Evolutionary conservation across 495 filamentous ascomycete genomes (phyloP), one percentile per base, ranked within the genome.

Genomic region (Aspergillus ellipticus): DNA sequence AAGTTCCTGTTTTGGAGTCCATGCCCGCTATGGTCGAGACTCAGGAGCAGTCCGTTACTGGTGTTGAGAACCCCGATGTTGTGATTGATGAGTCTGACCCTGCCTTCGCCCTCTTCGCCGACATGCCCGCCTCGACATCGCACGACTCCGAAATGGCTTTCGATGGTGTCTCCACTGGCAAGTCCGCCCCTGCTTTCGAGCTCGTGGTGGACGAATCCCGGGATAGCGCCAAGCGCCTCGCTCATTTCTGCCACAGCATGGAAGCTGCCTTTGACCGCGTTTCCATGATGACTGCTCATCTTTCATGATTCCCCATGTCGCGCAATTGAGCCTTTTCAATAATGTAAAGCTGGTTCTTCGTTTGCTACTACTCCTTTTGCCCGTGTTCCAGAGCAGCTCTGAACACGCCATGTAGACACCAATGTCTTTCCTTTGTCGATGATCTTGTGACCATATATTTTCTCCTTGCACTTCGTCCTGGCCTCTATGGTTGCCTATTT

Each of bases 31-130:
- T 66, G 4, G 66, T 70, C 13, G 61, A 70, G 13, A 58, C 73
- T 21, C 59, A 68, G 22, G 58, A 71, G 10, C 42, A 42, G 37
- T 62, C 64, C 17, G 53, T 61, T 21, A 60, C 70, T 9, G 65
- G 68, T 35, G 53, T 72, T 33, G 67, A 74, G 49, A 70, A 71
- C 45, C 58, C 71, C 11, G 75, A 83, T 60, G 70, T 79, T 9
- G 75, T 80, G 35, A 76, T 86, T 59, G 85, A 86, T 39, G 78
- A 82, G 49, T 75, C 72, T 6, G 85, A 88, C 64, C 84, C 79
- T 21, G 71, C 76, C 16, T 81, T 86, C 58, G 79, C 79, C 55
- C 77, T 85, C 45, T 85, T 81, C 60, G 61, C 75, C 54, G 77
- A 86, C 58, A 74, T 79, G 15, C 69, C 78, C 2, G 43, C 68